These are phyloP conservation scores for Saccharomycopsis sp. DNA, from an alignment of 805 yeast genomes.

Conservation along the genomic window DNA sequence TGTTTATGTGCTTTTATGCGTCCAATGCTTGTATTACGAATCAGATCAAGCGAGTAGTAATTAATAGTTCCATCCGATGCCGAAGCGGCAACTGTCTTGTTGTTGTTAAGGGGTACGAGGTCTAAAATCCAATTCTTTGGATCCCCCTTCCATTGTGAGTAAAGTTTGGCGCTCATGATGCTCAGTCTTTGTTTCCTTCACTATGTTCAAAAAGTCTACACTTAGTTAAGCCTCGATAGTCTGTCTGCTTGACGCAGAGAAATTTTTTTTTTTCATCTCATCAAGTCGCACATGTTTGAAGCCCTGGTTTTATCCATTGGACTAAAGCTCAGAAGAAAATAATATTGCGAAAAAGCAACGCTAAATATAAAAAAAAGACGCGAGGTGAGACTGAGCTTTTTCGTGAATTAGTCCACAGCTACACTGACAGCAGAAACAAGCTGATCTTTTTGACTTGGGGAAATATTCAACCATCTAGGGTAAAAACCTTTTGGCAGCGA, in stretches of 20 bases:
- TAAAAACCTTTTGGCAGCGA: not conserved
- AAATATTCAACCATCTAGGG: not conserved
- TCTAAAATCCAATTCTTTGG: conserved; percentile 48
- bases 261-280: not conserved
- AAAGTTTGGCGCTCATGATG: not conserved
- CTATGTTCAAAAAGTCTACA: not conserved
- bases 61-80: conserved; percentile 42
- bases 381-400: not conserved
- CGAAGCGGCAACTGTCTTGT: conserved; percentile 37
- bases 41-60: conserved; percentile 30
- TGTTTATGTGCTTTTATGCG: conserved; percentile 32
- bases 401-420: too few species aligned
- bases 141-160: conserved; percentile 23
- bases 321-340: not conserved
- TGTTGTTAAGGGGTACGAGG: conserved; percentile 28
- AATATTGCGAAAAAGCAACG: not conserved
- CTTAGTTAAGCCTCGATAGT: not conserved
- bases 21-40: conserved; percentile 23
- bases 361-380: not conserved
- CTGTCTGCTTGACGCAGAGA: too few species aligned
- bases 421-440: not conserved
- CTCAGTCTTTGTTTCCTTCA: not conserved
- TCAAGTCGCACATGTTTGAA: not conserved
- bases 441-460: not conserved
- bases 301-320: not conserved